phyloP scores from a whole-genome alignment of 2,329 filamentous ascomycete genomes.

The Fusarium coicis region DNA sequence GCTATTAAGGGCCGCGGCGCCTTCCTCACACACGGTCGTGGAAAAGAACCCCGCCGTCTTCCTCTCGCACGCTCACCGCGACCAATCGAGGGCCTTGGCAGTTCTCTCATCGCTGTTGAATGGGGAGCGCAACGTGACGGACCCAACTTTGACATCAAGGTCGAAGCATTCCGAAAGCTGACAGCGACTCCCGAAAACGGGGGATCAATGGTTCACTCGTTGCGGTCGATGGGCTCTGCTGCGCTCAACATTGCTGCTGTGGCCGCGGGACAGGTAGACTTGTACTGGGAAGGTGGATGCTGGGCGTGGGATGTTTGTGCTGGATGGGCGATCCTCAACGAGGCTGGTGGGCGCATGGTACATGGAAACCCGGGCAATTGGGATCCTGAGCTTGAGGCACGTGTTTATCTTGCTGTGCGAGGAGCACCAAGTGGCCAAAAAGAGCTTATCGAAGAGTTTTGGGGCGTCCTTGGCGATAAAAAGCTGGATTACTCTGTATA shows the following conservation, averaged over 20 bases:
- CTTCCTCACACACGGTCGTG: conserved; percentile 62
- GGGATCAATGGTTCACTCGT: conserved; percentile 80
- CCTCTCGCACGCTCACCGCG: conserved; percentile 60
- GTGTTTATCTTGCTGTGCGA: conserved; percentile 71
- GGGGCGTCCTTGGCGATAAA: conserved; percentile 67
- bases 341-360: conserved; percentile 79
- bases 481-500: conserved; percentile 59
- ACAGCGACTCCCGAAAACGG: conserved; percentile 68
- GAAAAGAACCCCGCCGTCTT: conserved; percentile 51
- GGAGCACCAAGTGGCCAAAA: conserved; percentile 69
- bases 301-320: conserved; percentile 90
- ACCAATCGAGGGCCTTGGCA: conserved; percentile 69
- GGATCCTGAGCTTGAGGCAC: conserved; percentile 68
- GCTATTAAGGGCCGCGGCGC: conserved; percentile 76
- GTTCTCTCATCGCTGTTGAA: conserved; percentile 75
- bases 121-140: conserved; percentile 78
- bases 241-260: conserved; percentile 80
- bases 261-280: conserved; percentile 75
- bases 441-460: conserved; percentile 72
- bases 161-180: conserved; percentile 71
- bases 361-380: conserved; percentile 79
- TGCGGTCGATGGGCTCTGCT: conserved; percentile 77
- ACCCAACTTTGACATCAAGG: conserved; percentile 76
- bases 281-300: conserved; percentile 86
- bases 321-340: conserved; percentile 79